Evolutionary conservation across 2,329 filamentous ascomycete species (phyloP).

Genomic region (Xylaria sp.): DNA sequence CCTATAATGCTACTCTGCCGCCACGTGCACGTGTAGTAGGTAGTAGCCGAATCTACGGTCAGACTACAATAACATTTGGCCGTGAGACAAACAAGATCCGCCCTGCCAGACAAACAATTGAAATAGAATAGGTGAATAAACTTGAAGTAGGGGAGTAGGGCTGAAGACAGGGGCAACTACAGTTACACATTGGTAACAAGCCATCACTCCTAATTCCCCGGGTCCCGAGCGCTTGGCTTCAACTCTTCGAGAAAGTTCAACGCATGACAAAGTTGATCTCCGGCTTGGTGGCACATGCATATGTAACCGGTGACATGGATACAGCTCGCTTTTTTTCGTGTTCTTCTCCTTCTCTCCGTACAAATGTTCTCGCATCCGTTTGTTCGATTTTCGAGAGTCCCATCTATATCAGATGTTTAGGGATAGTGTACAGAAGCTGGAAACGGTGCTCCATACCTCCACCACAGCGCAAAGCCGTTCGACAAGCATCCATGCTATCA

Average conservation of each 20-base stretch:
- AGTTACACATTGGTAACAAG: neutral
- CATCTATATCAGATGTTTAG: neutral
- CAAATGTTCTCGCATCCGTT: slow-evolving; percentile 5
- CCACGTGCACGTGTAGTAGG: slow-evolving; percentile 24
- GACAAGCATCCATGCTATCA: neutral
- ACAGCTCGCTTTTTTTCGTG: slow-evolving; percentile 3
- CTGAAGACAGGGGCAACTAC: slow-evolving; percentile 23
- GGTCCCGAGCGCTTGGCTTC: slow-evolving; percentile 33
- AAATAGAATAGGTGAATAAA: too few relatives aligned
- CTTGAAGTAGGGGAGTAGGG: neutral
- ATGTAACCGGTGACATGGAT: slow-evolving; percentile 9
- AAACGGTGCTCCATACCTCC: too few relatives aligned
- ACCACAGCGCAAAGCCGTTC: neutral
- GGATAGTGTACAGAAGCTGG: too few relatives aligned
- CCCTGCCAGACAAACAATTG: too few relatives aligned
- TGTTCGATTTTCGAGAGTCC: neutral
- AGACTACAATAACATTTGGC: neutral
- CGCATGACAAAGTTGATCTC: slow-evolving; percentile 23
- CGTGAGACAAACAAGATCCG: neutral
- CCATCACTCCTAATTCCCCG: slow-evolving; percentile 12
- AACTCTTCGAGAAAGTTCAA: slow-evolving; percentile 15
- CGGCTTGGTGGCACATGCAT: slow-evolving; percentile 6
- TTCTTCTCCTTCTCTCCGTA: neutral
- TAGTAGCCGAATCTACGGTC: slow-evolving; percentile 8
- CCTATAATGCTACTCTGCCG: slow-evolving; percentile 16